Conservation (phyloP, 2,329 filamentous ascomycete genomes). For the Fusarium haematococcum region DNA sequence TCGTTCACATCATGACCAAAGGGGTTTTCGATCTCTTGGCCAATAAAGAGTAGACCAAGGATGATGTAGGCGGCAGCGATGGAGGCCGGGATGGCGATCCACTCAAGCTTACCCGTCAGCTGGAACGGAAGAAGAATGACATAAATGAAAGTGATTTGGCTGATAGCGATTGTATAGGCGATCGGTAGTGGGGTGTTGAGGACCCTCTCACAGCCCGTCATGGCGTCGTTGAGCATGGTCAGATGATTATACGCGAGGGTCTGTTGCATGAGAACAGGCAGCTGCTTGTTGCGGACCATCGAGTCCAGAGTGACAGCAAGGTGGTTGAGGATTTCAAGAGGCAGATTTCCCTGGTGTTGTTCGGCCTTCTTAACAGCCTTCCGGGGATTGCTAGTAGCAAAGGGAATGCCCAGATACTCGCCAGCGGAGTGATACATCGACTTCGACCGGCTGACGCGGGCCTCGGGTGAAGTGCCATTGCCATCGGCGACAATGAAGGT, state of each 20-base stretch:
- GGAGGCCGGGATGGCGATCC: conserved; percentile 83
- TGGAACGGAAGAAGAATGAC: conserved; percentile 86
- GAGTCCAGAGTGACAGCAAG: conserved; percentile 74
- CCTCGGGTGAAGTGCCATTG: conserved; percentile 53
- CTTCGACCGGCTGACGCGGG: conserved; percentile 54
- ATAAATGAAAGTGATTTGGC: conserved; percentile 88
- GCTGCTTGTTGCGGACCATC: conserved; percentile 65
- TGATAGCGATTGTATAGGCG: conserved; percentile 85
- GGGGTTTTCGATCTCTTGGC: conserved; percentile 85
- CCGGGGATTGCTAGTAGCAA: conserved; percentile 81
- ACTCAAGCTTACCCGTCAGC: conserved; percentile 71
- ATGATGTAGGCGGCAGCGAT: conserved; percentile 83
- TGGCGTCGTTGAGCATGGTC: conserved; percentile 74
- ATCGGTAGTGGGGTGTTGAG: conserved; percentile 84
- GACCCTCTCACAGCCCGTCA: conserved; percentile 80
- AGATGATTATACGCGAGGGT: conserved; percentile 72
- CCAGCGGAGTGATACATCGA: conserved; percentile 72
- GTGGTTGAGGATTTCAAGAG: conserved; percentile 82
- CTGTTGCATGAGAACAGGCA: conserved; percentile 68
- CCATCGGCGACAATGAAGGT: conserved; percentile 72
- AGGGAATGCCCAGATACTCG: conserved; percentile 80
- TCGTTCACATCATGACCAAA: conserved; percentile 89
- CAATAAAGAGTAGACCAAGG: conserved; percentile 78
- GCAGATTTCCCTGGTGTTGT: conserved; percentile 81
- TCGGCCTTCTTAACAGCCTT: conserved; percentile 80